These are phyloP conservation scores for Tulasnella sp. DNA, from an alignment of 768 basidiomycete genomes.

Conservation along the genomic window DNA sequence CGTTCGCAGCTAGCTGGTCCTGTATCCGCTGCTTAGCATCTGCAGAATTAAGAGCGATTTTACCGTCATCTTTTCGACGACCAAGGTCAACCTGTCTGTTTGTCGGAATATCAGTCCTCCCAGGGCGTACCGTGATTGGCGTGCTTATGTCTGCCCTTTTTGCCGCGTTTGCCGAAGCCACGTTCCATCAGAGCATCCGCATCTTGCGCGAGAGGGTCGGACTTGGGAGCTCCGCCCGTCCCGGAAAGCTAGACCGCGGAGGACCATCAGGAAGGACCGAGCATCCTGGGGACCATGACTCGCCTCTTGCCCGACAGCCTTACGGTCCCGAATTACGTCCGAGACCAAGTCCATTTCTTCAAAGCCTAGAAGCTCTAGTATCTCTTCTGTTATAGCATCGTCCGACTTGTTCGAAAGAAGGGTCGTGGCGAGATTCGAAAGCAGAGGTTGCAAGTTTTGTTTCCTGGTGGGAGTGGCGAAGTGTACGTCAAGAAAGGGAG, in stretches of 20 bases:
- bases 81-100: background rate
- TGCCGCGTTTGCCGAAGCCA: slow-evolving; percentile 30
- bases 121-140: slow-evolving; percentile 17
- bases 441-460: slow-evolving; percentile 15
- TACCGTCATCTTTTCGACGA: slow-evolving; percentile 14
- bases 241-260: background rate
- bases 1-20: slow-evolving; percentile 60
- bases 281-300: slow-evolving; percentile 34
- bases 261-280: background rate
- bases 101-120: background rate
- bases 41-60: slow-evolving; percentile 6
- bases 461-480: background rate
- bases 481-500: background rate
- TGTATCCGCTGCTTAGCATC: slow-evolving; percentile 66
- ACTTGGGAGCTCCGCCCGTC: background rate
- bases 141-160: slow-evolving; percentile 32
- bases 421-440: slow-evolving; percentile 3
- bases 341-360: slow-evolving; percentile 79
- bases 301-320: slow-evolving; percentile 56
- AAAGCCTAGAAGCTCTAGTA: slow-evolving; percentile 81
- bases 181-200: background rate
- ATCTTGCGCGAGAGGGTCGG: background rate
- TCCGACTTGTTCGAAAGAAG: slow-evolving; percentile 42
- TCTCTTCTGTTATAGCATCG: slow-evolving; percentile 75
- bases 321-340: slow-evolving; percentile 66